Evolutionary conservation across 805 yeast species (phyloP).

Genomic region (Lipomyces sp.): DNA sequence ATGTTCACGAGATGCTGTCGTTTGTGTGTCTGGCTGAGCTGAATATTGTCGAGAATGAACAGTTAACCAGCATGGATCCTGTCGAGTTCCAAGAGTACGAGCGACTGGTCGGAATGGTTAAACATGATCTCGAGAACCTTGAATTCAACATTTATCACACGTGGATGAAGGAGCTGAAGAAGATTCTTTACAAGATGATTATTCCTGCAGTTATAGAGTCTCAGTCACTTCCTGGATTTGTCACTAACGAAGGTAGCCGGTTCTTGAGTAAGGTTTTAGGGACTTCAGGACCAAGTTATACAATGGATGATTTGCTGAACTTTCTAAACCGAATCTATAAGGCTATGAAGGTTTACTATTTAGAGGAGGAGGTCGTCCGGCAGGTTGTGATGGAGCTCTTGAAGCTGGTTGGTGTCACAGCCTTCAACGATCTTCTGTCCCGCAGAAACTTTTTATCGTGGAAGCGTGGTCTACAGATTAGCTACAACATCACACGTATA

Average conservation of each 20-base stretch:
- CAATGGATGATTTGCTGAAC: slow-evolving; percentile 92
- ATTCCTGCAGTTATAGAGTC: slow-evolving; percentile 94
- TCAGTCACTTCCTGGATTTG: slow-evolving; percentile 94
- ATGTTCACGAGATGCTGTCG: slow-evolving; percentile 92
- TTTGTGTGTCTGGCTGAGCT: slow-evolving; percentile 93
- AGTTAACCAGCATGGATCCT: slow-evolving; percentile 82
- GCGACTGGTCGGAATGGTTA: slow-evolving; percentile 84
- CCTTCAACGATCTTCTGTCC: slow-evolving; percentile 95
- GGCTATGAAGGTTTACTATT: slow-evolving; percentile 88
- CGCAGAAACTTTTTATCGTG: slow-evolving; percentile 92
- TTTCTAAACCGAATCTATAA: slow-evolving; percentile 89
- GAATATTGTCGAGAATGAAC: slow-evolving; percentile 84
- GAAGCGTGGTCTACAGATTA: slow-evolving; percentile 97
- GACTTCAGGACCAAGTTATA: slow-evolving; percentile 61
- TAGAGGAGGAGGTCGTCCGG: slow-evolving; percentile 81
- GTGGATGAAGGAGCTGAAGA: slow-evolving; percentile 96
- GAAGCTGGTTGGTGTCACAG: slow-evolving; percentile 84
- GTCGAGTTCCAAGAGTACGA: slow-evolving; percentile 89
- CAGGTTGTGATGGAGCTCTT: slow-evolving; percentile 83
- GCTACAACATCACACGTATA: slow-evolving; percentile 91
- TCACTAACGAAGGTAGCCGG: slow-evolving; percentile 81
- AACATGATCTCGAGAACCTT: slow-evolving; percentile 90
- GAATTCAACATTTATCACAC: slow-evolving; percentile 93
- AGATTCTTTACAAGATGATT: slow-evolving; percentile 85
- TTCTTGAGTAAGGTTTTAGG: slow-evolving; percentile 82